A percentile compares a stretch with the other conserved stretches of the same genome.
Evolutionary conservation across 805 yeast species (phyloP).

Genomic region (Hanseniaspora occidentalis): DNA sequence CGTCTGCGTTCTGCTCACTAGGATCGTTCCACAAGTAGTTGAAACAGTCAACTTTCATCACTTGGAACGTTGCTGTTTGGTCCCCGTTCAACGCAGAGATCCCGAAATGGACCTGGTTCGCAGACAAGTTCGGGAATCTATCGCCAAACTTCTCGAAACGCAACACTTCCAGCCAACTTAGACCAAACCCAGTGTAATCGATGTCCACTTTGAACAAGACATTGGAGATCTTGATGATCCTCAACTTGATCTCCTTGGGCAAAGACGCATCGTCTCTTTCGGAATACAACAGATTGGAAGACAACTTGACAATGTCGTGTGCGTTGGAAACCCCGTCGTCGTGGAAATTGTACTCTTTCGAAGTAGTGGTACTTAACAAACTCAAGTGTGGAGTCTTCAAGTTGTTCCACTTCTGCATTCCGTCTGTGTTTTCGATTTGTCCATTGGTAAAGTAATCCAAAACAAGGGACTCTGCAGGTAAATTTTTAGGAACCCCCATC

Average conservation of each 20-base stretch:
- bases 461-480: conserved; percentile 6
- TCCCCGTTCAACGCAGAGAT: conserved; percentile 7
- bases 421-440: conserved; percentile 4
- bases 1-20: conserved; percentile 3
- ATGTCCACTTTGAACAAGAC: conserved; percentile 6
- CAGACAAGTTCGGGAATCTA: conserved; percentile 4
- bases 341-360: conserved; percentile 4
- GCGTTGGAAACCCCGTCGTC: conserved; percentile 7
- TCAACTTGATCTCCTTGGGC: conserved; percentile 6
- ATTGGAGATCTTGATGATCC: conserved; percentile 6
- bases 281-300: conserved; percentile 1
- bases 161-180: conserved; percentile 6
- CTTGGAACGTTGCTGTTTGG: conserved; percentile 7
- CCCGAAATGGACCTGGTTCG: conserved; percentile 2
- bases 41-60: conserved; percentile 4
- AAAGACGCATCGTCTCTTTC: conserved; percentile 2
- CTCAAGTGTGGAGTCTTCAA: conserved; percentile 5
- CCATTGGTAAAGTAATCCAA: conserved; percentile 8
- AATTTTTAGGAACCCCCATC: conserved; percentile 8
- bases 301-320: conserved; percentile 6
- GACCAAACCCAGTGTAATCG: conserved; percentile 7
- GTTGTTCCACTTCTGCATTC: conserved; percentile 4
- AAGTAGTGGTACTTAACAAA: conserved; percentile 4
- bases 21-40: conserved; percentile 6
- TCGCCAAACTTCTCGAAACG: conserved; percentile 5